Base-by-base conservation (phyloP, 805 yeast genomes). In the Yamadazyma kitorensis region DNA sequence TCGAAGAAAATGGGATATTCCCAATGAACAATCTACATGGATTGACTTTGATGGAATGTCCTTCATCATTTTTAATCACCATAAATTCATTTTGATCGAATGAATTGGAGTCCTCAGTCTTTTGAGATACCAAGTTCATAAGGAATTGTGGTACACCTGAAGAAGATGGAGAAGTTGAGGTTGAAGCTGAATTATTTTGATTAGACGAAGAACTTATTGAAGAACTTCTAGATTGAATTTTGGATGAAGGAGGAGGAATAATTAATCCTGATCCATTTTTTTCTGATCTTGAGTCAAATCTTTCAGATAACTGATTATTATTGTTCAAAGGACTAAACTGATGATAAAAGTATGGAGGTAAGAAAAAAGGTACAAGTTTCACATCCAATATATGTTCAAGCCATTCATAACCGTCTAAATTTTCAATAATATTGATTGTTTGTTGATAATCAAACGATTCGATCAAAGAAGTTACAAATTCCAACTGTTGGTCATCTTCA, bases 1-100 rank as follows among this genome's bases (percentile, higher is more conserved):
- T 60, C 22, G 75, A 53, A 1, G 59, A 31, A 43, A 68, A 77
- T 2, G 82, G 81, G 17, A 77, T 64, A 48, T 77, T 77, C 0
- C 83, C 83, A 17, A 77, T 54, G 45, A 76, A 77, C 12, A 77
- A 43, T 14, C 79, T 48, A 13, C 61, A 56, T 3, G 65, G 64
- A 43, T 72, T 67, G 6, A 69, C 69, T 37, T 63, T 57, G 30
- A 59, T 53, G 7, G 49, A 31, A 33, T 44, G 40, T 6, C 59
- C 60, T 11, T 52, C 59, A 3, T 52, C 59, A 33, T 47, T 48
- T 27, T 39, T 39, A 9, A 52, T 39, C 4, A 40, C 29, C 5
- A 55, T 45, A 11, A 39, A 39, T 1, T 49, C 52, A 6, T 35
- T 37, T 1, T 37, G 33, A 10, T 23, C 36, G 15, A 16, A 27